Evolutionary conservation across 2,329 filamentous ascomycete genomes (phyloP), one percentile per base, ranked within the genome.

Genomic region (Chaetomium sp.): DNA sequence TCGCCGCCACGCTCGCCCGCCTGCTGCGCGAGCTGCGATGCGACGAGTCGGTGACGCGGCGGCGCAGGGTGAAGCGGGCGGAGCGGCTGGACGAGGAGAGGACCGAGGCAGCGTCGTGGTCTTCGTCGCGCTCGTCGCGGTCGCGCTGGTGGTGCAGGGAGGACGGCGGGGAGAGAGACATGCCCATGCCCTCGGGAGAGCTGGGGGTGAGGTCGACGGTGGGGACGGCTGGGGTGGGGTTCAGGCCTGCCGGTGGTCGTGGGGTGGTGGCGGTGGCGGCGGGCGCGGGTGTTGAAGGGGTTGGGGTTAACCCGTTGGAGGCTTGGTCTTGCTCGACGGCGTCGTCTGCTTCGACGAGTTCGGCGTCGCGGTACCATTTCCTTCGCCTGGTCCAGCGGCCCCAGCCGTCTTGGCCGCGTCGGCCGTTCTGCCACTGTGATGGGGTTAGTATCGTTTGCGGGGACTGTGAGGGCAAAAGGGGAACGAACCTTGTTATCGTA

Each of bases 361-460:
- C 95, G 10, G 95, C 95, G 74, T 98, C 95, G 47, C 95, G 90
- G 74, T 92, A 95, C 95, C 95, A 99, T 78, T 98, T 97, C 67
- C 95, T 82, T 25, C 95, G 87, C 16, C 95, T 87, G 0, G 95
- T 99, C 83, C 96, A 99, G 63, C 92, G 88, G 49, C 91, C 91
- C 95, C 95, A 99, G 60, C 93, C 92, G 72, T 99, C 95, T 74
- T 86, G 84, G 3, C 91, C 92, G 65, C 92, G 86, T 19, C 91
- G 89, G 21, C 93, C 93, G 70, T 92, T 90, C 75, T 93, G 89
- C 95, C 95, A 99, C 90, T 96, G 57, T 62, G 33, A 19, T 6
- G 55, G 25, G 58, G 63, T 67, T 58, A 70, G 68, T 38, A 35
- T 12, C 12, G n/a, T n/a, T n/a, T 42, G 38, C 7, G 38, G 16